phyloP scores from a whole-genome alignment of 78 protist genomes.

The Tieghemostelium lacteum region DNA sequence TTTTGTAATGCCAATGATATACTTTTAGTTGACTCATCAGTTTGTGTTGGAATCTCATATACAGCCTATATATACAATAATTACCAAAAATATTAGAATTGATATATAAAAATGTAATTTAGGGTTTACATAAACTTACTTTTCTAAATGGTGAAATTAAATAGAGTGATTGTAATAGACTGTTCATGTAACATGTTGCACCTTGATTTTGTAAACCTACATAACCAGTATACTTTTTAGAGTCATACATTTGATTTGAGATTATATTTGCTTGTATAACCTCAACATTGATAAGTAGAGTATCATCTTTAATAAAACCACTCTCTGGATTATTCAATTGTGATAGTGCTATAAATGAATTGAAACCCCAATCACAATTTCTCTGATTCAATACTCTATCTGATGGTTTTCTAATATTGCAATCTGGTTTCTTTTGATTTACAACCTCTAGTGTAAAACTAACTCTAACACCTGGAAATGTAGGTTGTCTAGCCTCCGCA shows the following conservation, averaged over 20 bases:
- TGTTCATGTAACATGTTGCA: conserved; percentile 94
- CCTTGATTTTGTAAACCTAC: conserved; percentile 92
- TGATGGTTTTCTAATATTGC: conserved; percentile 9
- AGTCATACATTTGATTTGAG: conserved; percentile 19
- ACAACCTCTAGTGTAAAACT: conserved; percentile 41
- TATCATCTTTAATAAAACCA: conserved; percentile 43
- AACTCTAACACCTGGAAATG: conserved; percentile 23
- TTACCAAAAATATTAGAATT: background rate
- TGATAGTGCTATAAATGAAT: conserved; percentile 33
- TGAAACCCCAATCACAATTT: conserved; percentile 73
- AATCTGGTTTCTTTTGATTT: conserved; percentile 74
- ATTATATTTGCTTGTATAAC: conserved; percentile 8
- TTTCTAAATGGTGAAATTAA: conserved; percentile 71
- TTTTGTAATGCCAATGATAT: conserved; percentile 87
- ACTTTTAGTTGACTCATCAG: conserved; percentile 56
- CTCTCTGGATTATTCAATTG: conserved; percentile 10
- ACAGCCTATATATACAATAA: conserved; percentile 14
- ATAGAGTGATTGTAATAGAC: conserved; percentile 86
- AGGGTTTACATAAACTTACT: background rate
- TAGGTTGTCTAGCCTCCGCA: conserved; percentile 14
- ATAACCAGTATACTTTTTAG: conserved; percentile 79
- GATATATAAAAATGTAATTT: background rate
- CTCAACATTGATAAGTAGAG: conserved; percentile 19
- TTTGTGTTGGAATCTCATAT: conserved; percentile 60
- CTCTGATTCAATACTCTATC: conserved; percentile 31